Evolutionary conservation across 257 asterid genomes (phyloP), one percentile per base, ranked within the genome.

Genomic region (Salvia hispanica): DNA sequence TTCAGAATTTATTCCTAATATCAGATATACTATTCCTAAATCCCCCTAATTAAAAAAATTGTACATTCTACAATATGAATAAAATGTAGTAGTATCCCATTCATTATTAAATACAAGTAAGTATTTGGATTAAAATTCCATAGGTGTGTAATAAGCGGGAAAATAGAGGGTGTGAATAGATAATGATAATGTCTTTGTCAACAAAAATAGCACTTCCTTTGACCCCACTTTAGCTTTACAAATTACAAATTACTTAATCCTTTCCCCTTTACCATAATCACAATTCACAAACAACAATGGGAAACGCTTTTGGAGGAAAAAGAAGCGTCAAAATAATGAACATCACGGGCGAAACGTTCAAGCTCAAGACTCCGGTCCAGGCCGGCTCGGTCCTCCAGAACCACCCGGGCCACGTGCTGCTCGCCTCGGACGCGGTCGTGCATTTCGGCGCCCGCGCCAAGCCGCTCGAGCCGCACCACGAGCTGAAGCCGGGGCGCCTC

Each of bases 361-460:
- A 89, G 51, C 58, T 85, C 54, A 88, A 66, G 77, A 79, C 88
- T 0, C 98, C 96, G 0, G 28, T 84, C 7, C 78, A 74, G 45
- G 98, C 95, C 54, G 84, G 83, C 50, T 85, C 93, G 70, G 82
- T 89, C 0, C 10, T 87, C 14, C 82, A 78, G 9, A 58, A 74
- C 16, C 71, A 85, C 61, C 98, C 98, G 18, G 90, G 91, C 1
- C 76, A 76, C 14, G 96, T 84, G 0, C 16, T 91, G 66, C 64
- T 91, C 7, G 98, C 88, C 48, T 86, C 98, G 6, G 95, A 91
- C 75, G 77, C 93, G 9, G 96, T 91, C 2, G 87, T 88, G 77
- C 94, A 88, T 71, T 85, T 70, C 64, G 98, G 98, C 6, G 66
- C 81, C 2, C 80, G 94, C 53, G 95, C 98, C 56, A 85, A 87